A percentile compares a stretch with the other conserved stretches of the same genome.
These are phyloP conservation scores for Nakazawaea anatomiae DNA, from an alignment of 805 yeast species.

Conservation along the genomic window DNA sequence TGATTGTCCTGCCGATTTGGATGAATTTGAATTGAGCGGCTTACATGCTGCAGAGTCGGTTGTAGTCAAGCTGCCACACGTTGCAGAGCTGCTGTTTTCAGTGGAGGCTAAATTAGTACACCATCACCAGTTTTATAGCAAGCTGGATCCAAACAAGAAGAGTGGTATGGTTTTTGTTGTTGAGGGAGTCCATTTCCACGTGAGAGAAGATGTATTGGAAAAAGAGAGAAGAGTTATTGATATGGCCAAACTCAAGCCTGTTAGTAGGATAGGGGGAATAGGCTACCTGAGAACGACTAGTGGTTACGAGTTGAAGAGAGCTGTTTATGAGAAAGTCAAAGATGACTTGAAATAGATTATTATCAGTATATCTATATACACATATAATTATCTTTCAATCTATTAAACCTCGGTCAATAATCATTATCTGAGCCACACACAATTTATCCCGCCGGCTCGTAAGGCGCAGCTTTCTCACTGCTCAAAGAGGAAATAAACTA, in stretches of 20 bases:
- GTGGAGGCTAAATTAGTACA: conserved; percentile 47
- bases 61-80: conserved; percentile 48
- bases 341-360: not conserved
- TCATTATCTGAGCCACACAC: no score
- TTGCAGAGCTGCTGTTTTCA: conserved; percentile 56
- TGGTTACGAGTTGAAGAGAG: conserved; percentile 43
- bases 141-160: conserved; percentile 23
- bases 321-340: conserved; percentile 24
- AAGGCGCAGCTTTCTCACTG: no score
- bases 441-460: no score
- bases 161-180: conserved; percentile 37
- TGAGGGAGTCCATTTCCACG: conserved; percentile 55
- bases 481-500: no score
- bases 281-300: conserved; percentile 37
- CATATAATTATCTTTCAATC: no score
- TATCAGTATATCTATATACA: no score
- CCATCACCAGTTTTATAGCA: conserved; percentile 39
- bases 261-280: conserved; percentile 49
- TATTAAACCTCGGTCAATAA: no score
- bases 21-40: conserved; percentile 54
- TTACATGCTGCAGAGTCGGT: conserved; percentile 39
- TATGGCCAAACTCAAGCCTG: conserved; percentile 42
- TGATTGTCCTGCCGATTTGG: conserved; percentile 41
- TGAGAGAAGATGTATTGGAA: conserved; percentile 47
- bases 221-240: conserved; percentile 34